phyloP scores from a whole-genome alignment of 139 green algal genomes.

The Volvox africanus region DNA sequence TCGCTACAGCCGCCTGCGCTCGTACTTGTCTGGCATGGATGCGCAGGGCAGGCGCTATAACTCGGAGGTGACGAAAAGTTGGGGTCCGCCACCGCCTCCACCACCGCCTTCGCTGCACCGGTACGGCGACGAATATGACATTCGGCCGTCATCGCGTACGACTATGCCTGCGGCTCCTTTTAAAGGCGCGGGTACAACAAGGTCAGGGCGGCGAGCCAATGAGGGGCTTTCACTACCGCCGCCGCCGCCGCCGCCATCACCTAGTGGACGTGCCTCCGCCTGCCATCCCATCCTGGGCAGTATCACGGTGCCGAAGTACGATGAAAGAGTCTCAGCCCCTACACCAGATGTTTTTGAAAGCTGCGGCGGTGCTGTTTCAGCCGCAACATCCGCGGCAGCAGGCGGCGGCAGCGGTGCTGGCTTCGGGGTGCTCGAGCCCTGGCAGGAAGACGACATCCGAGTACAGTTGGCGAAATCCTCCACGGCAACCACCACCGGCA shows the following conservation, averaged over 20 bases:
- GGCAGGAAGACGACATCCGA: neutral
- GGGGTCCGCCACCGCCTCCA: neutral
- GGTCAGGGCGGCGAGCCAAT: too few species aligned
- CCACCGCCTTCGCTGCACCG: neutral
- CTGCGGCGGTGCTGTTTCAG: neutral
- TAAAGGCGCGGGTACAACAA: too few species aligned
- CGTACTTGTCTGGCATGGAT: slow-evolving; percentile 6
- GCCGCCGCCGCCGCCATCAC: neutral
- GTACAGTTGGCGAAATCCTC: too few species aligned
- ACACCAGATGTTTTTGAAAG: neutral
- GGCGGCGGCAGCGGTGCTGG: neutral
- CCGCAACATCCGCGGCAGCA: too few species aligned
- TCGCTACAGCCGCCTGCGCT: slow-evolving; percentile 28
- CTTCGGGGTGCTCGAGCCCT: neutral
- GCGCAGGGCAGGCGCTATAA: slow-evolving; percentile 8
- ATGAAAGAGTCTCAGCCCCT: neutral
- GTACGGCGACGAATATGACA: neutral
- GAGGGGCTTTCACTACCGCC: neutral
- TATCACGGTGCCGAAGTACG: neutral
- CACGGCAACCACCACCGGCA: too few species aligned
- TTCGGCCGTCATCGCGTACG: neutral
- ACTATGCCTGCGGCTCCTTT: neutral
- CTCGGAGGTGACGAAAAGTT: neutral
- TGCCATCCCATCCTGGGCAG: slow-evolving; percentile 28
- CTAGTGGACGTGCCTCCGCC: neutral